A percentile compares a stretch with the other conserved stretches of the same genome.
phyloP scores from a whole-genome alignment of 1,284 basidiomycete species.

The Crucibulum parvulum region DNA sequence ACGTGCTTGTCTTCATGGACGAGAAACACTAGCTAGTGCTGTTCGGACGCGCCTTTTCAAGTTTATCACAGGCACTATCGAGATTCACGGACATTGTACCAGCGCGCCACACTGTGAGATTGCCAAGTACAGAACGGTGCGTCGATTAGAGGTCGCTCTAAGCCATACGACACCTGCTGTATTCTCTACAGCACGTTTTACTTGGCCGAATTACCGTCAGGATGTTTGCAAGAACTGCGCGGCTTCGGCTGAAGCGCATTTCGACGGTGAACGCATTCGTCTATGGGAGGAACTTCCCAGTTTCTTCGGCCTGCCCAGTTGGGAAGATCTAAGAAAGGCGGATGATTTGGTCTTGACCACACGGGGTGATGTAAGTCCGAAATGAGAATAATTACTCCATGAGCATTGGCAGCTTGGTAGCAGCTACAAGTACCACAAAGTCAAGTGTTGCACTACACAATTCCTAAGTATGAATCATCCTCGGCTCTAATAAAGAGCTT shows the following conservation, averaged over 20 bases:
- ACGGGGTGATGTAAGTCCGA: background rate
- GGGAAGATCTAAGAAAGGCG: background rate
- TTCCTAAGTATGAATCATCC: too few species aligned
- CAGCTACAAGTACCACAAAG: too few species aligned
- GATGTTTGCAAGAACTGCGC: background rate
- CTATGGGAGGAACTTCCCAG: background rate
- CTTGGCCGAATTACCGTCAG: background rate
- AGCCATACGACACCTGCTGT: too few species aligned
- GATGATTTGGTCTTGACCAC: background rate
- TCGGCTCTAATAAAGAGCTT: too few species aligned
- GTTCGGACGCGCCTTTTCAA: conserved; percentile 22
- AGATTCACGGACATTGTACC: too few species aligned
- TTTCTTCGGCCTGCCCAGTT: background rate
- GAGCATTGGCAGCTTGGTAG: background rate
- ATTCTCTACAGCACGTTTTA: too few species aligned
- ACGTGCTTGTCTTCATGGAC: conserved; percentile 24
- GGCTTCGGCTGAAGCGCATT: background rate
- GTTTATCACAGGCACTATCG: background rate
- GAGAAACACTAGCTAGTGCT: conserved; percentile 21
- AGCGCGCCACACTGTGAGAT: too few species aligned
- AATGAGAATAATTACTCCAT: background rate
- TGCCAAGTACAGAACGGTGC: too few species aligned
- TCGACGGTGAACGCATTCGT: background rate
- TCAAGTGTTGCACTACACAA: too few species aligned
- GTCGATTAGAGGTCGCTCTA: too few species aligned